Evolutionary conservation across 1,139 yeast species (phyloP).

Genomic region (Zygoascus sp.): DNA sequence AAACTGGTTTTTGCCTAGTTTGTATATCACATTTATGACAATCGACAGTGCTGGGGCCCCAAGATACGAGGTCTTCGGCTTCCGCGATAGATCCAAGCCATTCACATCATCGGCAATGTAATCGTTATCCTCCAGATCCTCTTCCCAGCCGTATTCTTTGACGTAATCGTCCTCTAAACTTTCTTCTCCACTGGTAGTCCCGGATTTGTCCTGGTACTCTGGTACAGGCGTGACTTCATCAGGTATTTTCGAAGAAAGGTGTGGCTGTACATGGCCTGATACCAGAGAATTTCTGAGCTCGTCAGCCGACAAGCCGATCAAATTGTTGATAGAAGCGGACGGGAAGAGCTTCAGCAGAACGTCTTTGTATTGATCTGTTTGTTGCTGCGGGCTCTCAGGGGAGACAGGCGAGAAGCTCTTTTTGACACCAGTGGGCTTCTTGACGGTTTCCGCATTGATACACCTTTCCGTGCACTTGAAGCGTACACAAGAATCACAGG

Average conservation of each 20-base stretch:
- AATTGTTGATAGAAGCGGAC: neutral
- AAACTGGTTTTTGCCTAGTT: constrained; percentile 6
- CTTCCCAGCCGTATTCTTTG: constrained; percentile 14
- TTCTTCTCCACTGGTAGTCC: neutral
- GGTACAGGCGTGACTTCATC: neutral
- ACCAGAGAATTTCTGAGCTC: neutral
- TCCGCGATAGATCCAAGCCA: neutral
- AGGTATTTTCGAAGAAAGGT: neutral
- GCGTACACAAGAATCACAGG: constrained; percentile 12
- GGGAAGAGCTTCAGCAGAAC: constrained; percentile 5
- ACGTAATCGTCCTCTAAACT: neutral
- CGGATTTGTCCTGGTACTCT: neutral
- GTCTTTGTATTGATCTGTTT: neutral
- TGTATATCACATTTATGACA: constrained; percentile 1
- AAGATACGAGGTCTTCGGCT: constrained; percentile 3
- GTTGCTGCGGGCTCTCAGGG: neutral
- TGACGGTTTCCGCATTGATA: neutral
- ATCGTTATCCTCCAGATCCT: constrained; percentile 6
- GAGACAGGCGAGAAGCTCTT: neutral
- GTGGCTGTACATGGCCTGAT: too few relatives aligned
- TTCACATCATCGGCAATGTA: constrained; percentile 10
- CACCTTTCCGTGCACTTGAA: constrained; percentile 9
- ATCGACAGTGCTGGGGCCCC: constrained; percentile 6
- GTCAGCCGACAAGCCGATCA: constrained; percentile 1
- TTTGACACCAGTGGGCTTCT: neutral